Evolutionary conservation across 805 yeast species (phyloP), one percentile per base, ranked within the genome.

Genomic region (Metschnikowia kofuensis): DNA sequence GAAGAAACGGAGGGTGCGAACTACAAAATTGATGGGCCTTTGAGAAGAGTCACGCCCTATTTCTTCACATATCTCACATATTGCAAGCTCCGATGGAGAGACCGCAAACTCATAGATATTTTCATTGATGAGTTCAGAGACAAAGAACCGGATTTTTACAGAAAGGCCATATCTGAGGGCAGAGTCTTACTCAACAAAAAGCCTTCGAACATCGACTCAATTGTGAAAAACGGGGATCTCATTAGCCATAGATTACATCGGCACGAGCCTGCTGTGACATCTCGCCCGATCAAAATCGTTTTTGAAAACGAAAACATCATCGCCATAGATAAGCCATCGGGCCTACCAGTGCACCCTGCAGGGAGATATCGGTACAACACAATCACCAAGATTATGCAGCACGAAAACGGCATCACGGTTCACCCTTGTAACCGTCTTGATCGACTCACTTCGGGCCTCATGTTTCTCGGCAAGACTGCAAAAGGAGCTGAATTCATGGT

Each of bases 281-380:
- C 85, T 46, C 60, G 72, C 39, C 77, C 79, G 0, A 83, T 89
- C 42, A 76, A 78, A 47, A 80, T 88, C 26, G 86, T 91, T 0
- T 77, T 75, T 61, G 88, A 90, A 59, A 84, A 89, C 63, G 89
- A 85, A 7, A 79, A 86, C 43, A 63, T 89, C 21, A 74, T 94
- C 6, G 95, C 87, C 3, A 84, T 94, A 21, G 96, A 92, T 64
- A 94, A 94, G 56, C 99, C 99, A 0, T 79, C 94, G 4, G 97
- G 99, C 0, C 77, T 94, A 2, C 97, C 99, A 0, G 96, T 89
- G 0, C 99, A 94, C 64, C 98, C 99, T 4, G 86, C 97, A 0
- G 99, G 98, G 0, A 69, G 91, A 54, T 82, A 84, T 74, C 62
- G 94, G 62, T 81, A 82, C 66, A 80, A 84, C 63, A 81, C 96